These are phyloP conservation scores for Tolypocladium endophyticum DNA, from an alignment of 2,329 filamentous ascomycete genomes.

Conservation along the genomic window DNA sequence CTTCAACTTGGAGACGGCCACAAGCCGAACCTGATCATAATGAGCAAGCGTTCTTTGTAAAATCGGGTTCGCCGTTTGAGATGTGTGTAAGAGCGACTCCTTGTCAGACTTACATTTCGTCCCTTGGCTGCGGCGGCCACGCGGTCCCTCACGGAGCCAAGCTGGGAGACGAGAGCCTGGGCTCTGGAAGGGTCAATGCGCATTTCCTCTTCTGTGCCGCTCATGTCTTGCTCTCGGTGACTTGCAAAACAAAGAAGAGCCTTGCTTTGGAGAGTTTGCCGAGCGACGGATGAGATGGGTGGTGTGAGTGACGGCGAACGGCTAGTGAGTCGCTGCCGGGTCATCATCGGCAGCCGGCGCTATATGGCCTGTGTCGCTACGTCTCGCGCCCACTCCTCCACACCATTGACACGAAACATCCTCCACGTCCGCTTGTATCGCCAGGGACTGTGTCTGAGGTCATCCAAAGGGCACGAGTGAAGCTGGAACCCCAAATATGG, in stretches of 20 bases:
- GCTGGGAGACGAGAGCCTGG: conserved; percentile 49
- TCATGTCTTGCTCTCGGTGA: conserved; percentile 24
- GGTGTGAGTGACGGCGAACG: neutral
- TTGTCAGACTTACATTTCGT: conserved; percentile 35
- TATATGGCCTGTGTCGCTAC: neutral
- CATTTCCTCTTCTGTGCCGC: conserved; percentile 38
- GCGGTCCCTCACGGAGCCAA: conserved; percentile 48
- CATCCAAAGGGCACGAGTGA: neutral
- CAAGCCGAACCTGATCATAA: conserved; percentile 58
- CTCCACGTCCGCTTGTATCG: neutral
- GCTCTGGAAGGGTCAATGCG: conserved; percentile 52
- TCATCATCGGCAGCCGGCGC: conserved; percentile 20
- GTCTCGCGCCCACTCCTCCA: neutral
- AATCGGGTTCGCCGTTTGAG: neutral
- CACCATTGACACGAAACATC: neutral
- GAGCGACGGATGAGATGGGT: neutral
- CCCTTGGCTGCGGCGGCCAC: conserved; percentile 42
- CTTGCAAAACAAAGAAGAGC: neutral
- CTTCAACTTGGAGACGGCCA: conserved; percentile 95
- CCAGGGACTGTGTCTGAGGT: neutral
- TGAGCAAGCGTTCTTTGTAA: neutral
- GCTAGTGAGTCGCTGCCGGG: conserved; percentile 9
- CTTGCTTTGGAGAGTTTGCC: neutral
- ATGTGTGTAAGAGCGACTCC: neutral
- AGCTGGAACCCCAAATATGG: conserved; percentile 9